Evolutionary conservation across 2,329 filamentous ascomycete species (phyloP).

Genomic region (Aspergillus unguis): DNA sequence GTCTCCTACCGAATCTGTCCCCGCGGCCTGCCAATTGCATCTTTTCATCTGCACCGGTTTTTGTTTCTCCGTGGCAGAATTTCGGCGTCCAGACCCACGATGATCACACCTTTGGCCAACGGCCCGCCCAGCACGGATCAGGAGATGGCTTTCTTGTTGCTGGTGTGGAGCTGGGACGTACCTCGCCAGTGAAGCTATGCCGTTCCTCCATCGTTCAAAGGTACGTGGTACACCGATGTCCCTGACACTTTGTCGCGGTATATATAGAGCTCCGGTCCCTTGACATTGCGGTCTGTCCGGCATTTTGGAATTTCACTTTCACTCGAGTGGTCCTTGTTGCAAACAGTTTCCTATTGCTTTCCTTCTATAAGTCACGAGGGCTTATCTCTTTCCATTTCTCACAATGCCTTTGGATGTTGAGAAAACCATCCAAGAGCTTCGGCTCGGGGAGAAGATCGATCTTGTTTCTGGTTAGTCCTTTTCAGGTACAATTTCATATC

Average conservation of each 20-base stretch:
- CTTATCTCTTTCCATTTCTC: neutral
- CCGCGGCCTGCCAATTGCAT: neutral
- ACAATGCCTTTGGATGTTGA: constrained; percentile 39
- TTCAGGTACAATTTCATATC: neutral
- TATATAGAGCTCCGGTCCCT: constrained; percentile 12
- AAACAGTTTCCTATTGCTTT: neutral
- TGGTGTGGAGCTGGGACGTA: constrained; percentile 2
- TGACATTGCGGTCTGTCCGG: neutral
- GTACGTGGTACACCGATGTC: no score
- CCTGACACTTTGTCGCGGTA: neutral
- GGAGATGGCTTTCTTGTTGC: constrained; percentile 3
- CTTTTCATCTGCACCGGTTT: neutral
- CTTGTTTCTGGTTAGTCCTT: constrained; percentile 33
- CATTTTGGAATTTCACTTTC: neutral
- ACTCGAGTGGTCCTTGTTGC: neutral
- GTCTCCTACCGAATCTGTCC: constrained; percentile 2
- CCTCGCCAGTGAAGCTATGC: neutral
- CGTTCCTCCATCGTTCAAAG: neutral
- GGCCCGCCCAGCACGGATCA: neutral
- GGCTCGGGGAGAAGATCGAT: constrained; percentile 57
- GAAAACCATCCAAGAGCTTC: constrained; percentile 53
- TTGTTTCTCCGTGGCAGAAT: constrained; percentile 6
- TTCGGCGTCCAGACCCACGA: constrained; percentile 8
- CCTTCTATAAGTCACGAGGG: constrained; percentile 10
- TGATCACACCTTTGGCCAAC: neutral